A percentile compares a stretch with the other conserved stretches of the same genome.
Conservation (phyloP, 2,329 filamentous ascomycete species). For the Ophiosphaerella herpotricha region DNA sequence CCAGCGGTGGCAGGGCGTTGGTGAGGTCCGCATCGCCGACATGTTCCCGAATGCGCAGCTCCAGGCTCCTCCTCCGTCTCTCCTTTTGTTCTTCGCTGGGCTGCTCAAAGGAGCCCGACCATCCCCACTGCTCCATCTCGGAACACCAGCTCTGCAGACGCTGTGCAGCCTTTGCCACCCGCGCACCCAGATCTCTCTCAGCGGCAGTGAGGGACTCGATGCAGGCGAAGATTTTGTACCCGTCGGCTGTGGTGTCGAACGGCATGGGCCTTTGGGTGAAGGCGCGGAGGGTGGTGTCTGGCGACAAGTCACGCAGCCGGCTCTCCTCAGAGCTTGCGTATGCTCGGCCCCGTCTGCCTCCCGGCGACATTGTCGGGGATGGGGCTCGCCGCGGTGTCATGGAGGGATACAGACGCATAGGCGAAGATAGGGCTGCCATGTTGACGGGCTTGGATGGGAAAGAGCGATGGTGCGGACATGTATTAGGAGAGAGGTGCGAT, state of each 20-base stretch:
- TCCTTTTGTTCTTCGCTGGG: conserved; percentile 39
- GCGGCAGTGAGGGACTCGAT: conserved; percentile 65
- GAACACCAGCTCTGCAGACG: conserved; percentile 74
- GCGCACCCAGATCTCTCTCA: conserved; percentile 73
- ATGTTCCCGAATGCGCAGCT: conserved; percentile 38
- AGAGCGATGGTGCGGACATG: conserved; percentile 26
- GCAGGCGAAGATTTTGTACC: conserved; percentile 54
- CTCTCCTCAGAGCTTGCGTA: conserved; percentile 35
- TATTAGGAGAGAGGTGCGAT: conserved; percentile 15
- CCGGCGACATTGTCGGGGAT: conserved; percentile 44
- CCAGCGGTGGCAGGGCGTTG: conserved; percentile 32
- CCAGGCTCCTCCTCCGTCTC: conserved; percentile 36
- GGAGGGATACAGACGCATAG: conserved; percentile 37
- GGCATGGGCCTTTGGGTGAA: conserved; percentile 51
- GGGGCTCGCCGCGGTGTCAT: conserved; percentile 36
- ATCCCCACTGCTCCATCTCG: conserved; percentile 69
- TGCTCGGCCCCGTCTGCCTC: conserved; percentile 29
- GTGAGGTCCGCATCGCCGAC: conserved; percentile 28
- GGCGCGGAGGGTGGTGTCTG: conserved; percentile 49
- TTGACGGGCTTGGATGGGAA: conserved; percentile 17
- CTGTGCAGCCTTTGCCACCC: conserved; percentile 71
- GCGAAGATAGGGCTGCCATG: conserved; percentile 37
- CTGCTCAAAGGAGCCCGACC: conserved; percentile 57
- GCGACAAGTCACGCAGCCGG: conserved; percentile 45
- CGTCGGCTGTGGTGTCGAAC: conserved; percentile 47